Percentiles rank a stretch among this genome's conserved stretches.
Evolutionary conservation across 140 eudicot species (phyloP).

Genomic region (Eryngium alpinum): DNA sequence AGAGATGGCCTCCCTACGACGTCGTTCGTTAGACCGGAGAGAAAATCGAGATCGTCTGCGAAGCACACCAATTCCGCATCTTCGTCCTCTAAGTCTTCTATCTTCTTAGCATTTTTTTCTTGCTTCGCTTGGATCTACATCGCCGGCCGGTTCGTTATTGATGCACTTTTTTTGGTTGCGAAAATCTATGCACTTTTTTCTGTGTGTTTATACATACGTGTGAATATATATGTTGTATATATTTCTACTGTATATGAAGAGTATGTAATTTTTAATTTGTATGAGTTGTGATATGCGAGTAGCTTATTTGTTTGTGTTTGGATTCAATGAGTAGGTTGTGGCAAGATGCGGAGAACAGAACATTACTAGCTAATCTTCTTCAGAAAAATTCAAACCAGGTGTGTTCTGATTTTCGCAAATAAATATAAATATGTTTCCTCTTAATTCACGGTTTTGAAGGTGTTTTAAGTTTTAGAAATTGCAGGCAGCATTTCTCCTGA

Average conservation of each 20-base stretch:
- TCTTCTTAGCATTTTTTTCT: slow-evolving; percentile 55
- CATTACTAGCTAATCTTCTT: slow-evolving; percentile 42
- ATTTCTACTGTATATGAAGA: not conserved
- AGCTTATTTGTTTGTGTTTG: not conserved
- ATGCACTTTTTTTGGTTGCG: too few relatives aligned
- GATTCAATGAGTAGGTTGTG: slow-evolving; percentile 45
- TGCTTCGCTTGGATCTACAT: slow-evolving; percentile 83
- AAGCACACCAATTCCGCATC: slow-evolving; percentile 23
- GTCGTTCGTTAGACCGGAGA: slow-evolving; percentile 35
- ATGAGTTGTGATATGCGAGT: not conserved
- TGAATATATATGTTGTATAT: not conserved
- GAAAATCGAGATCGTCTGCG: slow-evolving; percentile 32
- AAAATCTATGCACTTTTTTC: not conserved
- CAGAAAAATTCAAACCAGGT: slow-evolving; percentile 53
- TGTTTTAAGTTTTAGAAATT: too few relatives aligned
- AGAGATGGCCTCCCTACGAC: slow-evolving; percentile 49
- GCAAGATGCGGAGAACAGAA: slow-evolving; percentile 90
- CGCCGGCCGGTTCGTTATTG: slow-evolving; percentile 57
- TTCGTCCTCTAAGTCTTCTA: slow-evolving; percentile 46
- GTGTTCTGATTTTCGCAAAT: not conserved
- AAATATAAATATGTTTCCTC: not conserved
- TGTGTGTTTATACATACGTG: not conserved
- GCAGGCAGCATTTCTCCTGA: too few relatives aligned
- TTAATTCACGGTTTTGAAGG: too few relatives aligned
- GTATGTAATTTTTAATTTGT: not conserved